These are phyloP conservation scores for Barnettozyma californica DNA, from an alignment of 805 yeast species.

Conservation along the genomic window DNA sequence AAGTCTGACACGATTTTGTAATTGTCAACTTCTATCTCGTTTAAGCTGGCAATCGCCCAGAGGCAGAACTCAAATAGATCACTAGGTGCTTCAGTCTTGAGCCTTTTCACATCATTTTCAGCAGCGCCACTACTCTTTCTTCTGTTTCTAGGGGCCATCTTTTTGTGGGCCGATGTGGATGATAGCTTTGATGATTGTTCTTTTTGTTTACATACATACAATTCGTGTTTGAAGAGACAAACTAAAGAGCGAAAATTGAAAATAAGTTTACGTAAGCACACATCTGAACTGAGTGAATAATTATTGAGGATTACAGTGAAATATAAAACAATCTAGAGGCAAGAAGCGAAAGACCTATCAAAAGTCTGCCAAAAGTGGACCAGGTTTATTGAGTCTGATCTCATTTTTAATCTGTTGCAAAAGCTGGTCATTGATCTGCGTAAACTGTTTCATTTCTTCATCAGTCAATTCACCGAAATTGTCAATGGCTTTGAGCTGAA, in stretches of 20 bases:
- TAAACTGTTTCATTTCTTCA: constrained; percentile 6
- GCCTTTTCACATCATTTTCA: constrained; percentile 12
- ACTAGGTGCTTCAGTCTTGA: constrained; percentile 10
- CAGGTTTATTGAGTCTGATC: constrained; percentile 12
- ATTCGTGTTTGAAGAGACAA: background rate
- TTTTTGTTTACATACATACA: background rate
- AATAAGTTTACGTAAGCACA: background rate
- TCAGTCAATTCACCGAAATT: constrained; percentile 7
- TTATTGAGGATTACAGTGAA: background rate
- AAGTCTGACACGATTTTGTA: constrained; percentile 41
- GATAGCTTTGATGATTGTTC: background rate
- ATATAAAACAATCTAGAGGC: background rate
- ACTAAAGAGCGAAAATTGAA: background rate
- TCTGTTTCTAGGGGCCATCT: constrained; percentile 17
- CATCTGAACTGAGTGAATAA: too few relatives aligned
- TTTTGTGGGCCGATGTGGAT: background rate
- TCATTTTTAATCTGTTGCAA: constrained; percentile 12
- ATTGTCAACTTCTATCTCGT: constrained; percentile 30
- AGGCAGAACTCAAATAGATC: constrained; percentile 27
- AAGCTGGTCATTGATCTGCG: constrained; percentile 12
- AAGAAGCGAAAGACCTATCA: background rate
- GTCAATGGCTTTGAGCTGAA: constrained; percentile 7
- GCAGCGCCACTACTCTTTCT: constrained; percentile 8
- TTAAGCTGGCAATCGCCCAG: constrained; percentile 30
- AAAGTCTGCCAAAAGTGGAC: constrained; percentile 20